Evolutionary conservation across 2,329 filamentous ascomycete genomes (phyloP).

Genomic region (Xylaria polymorpha): DNA sequence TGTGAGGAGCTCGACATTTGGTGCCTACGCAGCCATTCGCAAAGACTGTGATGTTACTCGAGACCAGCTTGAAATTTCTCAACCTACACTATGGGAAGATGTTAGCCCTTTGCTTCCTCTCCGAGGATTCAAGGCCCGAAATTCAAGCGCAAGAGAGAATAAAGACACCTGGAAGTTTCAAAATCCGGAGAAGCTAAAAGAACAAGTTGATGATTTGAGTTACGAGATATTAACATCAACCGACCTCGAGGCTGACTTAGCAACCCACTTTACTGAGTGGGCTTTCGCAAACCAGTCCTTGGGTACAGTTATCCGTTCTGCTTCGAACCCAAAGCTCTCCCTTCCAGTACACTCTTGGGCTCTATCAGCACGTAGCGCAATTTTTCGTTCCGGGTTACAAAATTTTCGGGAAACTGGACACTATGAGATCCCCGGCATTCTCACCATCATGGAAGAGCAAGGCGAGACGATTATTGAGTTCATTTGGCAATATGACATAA

Average conservation of each 20-base stretch:
- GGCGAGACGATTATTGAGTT: constrained; percentile 72
- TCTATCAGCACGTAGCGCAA: constrained; percentile 76
- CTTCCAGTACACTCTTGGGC: constrained; percentile 89
- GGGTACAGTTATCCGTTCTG: constrained; percentile 63
- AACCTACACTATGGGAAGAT: constrained; percentile 79
- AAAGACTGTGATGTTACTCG: constrained; percentile 85
- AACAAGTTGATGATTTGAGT: constrained; percentile 62
- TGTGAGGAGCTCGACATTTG: constrained; percentile 88
- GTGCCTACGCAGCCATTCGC: constrained; percentile 88
- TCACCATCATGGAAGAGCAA: constrained; percentile 65
- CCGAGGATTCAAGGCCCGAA: constrained; percentile 63
- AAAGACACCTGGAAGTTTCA: constrained; percentile 58
- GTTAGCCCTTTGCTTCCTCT: constrained; percentile 77
- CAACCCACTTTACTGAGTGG: constrained; percentile 59
- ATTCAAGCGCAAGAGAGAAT: constrained; percentile 52
- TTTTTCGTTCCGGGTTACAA: constrained; percentile 72
- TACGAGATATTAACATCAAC: constrained; percentile 68
- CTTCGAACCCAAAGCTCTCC: constrained; percentile 72
- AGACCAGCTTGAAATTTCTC: constrained; percentile 73
- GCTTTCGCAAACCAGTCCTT: constrained; percentile 55
- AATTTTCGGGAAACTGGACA: constrained; percentile 66
- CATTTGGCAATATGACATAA: constrained; percentile 74
- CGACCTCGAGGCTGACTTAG: constrained; percentile 74
- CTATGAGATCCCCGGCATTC: constrained; percentile 68
- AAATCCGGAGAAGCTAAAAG: constrained; percentile 59